Evolutionary conservation across 129 eudicot genomes (phyloP).

Genomic region (Flaveria robusta): DNA sequence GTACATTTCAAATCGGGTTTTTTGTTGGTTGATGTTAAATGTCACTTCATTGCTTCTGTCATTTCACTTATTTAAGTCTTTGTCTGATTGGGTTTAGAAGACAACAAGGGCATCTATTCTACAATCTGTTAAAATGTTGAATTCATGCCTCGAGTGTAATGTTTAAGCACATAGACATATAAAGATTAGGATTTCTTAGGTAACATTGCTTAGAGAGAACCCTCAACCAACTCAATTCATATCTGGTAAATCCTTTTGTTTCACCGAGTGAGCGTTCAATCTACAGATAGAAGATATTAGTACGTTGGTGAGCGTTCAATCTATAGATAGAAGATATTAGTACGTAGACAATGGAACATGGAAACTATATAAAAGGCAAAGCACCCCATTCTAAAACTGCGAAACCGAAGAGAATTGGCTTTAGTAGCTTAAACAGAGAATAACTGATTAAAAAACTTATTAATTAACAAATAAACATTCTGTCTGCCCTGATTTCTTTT

Average conservation of each 20-base stretch:
- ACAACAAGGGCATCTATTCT: not conserved
- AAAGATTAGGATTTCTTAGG: not conserved
- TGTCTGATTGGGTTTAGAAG: not conserved
- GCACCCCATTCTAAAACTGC: not conserved
- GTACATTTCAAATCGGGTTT: conserved; percentile 25
- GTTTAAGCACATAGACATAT: not conserved
- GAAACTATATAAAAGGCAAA: not conserved
- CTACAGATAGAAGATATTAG: not conserved
- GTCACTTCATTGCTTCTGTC: not conserved
- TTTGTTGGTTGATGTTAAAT: not conserved
- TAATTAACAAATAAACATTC: not conserved
- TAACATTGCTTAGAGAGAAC: not conserved
- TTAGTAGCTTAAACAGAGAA: not conserved
- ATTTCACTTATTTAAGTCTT: not conserved
- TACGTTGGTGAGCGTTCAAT: not conserved
- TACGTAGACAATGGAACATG: conserved; percentile 8
- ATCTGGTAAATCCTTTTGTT: not conserved
- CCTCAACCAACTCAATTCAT: not conserved
- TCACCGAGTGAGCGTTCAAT: not conserved
- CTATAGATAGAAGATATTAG: not conserved
- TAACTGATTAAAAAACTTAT: not conserved
- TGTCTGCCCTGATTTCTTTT: not conserved
- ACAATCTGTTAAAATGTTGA: not conserved
- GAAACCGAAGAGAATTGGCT: not conserved
- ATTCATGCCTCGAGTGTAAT: not conserved